Evolutionary conservation across 1,139 yeast genomes (phyloP).

Genomic region (Groenewaldozyma sp.): DNA sequence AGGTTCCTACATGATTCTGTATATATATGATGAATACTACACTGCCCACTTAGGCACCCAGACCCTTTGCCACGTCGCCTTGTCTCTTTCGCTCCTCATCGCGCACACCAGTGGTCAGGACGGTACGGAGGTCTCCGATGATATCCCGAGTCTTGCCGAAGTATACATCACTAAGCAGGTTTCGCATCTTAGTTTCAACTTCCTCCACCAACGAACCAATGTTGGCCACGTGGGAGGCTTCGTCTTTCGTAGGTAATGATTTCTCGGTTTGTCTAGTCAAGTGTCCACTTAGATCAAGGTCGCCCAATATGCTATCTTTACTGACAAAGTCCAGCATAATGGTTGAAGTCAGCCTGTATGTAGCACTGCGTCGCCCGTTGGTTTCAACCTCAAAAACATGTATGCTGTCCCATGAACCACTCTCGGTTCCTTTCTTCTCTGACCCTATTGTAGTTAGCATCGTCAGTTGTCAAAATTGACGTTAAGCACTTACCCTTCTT

Average conservation of each 20-base stretch:
- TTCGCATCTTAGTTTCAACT: conserved; percentile 78
- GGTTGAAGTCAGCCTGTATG: conserved; percentile 77
- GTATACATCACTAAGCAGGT: conserved; percentile 83
- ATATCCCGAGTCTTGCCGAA: conserved; percentile 92
- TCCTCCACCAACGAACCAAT: conserved; percentile 83
- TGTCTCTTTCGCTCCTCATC: conserved; percentile 24
- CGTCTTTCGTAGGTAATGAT: conserved; percentile 37
- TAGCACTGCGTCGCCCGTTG: conserved; percentile 38
- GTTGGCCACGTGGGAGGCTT: conserved; percentile 68
- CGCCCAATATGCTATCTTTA: conserved; percentile 24
- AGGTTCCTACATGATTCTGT: too few relatives aligned
- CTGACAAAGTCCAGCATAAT: conserved; percentile 63
- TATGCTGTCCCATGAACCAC: conserved; percentile 81
- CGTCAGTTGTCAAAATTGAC: too few relatives aligned
- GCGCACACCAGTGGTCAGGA: conserved; percentile 25
- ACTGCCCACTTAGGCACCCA: conserved; percentile 17
- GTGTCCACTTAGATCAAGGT: conserved; percentile 64
- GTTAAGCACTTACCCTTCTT: conserved; percentile 59
- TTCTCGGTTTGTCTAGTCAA: conserved; percentile 65
- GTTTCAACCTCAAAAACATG: conserved; percentile 79
- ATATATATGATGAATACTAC: too few relatives aligned
- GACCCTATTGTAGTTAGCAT: conserved; percentile 2
- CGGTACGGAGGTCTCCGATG: conserved; percentile 58
- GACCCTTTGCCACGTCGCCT: conserved; percentile 24
- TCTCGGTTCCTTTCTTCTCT: conserved; percentile 28